Evolutionary conservation across 192 early-diverging fungal genomes (phyloP).

Genomic region (Backusella tuberculispora): DNA sequence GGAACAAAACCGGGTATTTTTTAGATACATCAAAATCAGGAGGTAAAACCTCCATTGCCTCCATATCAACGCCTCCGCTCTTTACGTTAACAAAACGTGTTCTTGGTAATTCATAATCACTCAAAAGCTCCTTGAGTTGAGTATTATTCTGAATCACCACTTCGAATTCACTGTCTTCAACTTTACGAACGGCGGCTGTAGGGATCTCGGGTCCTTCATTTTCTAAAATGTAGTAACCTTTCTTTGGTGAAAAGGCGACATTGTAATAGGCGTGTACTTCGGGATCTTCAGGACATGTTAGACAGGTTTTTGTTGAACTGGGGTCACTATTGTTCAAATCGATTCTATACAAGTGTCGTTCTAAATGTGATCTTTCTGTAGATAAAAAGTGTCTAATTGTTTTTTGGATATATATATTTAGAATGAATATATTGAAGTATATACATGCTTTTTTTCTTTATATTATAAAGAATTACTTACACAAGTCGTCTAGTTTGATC

Average conservation of each 20-base stretch:
- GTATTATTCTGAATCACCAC: conserved; percentile 62
- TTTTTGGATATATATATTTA: background rate
- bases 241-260: conserved; percentile 73
- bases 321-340: conserved; percentile 7
- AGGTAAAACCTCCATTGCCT: conserved; percentile 81
- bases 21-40: conserved; percentile 72
- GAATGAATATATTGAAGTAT: too few species aligned
- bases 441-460: too few species aligned
- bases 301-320: conserved; percentile 25
- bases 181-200: conserved; percentile 69
- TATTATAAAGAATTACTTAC: conserved; percentile 44
- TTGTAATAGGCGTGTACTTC: conserved; percentile 65
- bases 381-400: conserved; percentile 32
- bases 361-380: conserved; percentile 43
- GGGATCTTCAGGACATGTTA: conserved; percentile 40
- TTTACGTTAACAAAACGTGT: conserved; percentile 42
- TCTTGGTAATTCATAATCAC: conserved; percentile 62
- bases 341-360: conserved; percentile 48
- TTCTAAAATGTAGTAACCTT: conserved; percentile 73
- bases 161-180: conserved; percentile 55
- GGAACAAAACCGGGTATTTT: conserved; percentile 88
- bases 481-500: conserved; percentile 44
- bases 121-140: conserved; percentile 48
- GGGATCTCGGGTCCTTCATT: conserved; percentile 88
- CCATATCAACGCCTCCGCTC: conserved; percentile 49